Evolutionary conservation across 2,329 filamentous ascomycete species (phyloP).

Genomic region (Botrytis sinoallii): DNA sequence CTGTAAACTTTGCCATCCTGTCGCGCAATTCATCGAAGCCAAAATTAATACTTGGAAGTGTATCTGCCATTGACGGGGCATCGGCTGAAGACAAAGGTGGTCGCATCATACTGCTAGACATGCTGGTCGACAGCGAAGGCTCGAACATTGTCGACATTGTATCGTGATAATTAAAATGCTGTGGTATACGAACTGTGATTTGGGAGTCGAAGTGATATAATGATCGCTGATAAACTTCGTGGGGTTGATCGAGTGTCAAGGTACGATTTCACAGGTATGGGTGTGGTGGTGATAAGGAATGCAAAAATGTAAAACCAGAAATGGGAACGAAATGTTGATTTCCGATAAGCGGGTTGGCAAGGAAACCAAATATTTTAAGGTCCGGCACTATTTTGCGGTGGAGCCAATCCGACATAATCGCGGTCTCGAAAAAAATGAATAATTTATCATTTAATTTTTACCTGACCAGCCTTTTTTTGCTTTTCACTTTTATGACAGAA

Average conservation of each 20-base stretch:
- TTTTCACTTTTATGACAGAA: slow-evolving; percentile 3
- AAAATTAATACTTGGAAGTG: slow-evolving; percentile 87
- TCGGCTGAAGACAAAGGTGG: slow-evolving; percentile 51
- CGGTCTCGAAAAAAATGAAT: slow-evolving; percentile 6
- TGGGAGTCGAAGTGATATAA: background rate
- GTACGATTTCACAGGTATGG: background rate
- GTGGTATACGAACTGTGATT: background rate
- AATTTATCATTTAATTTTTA: slow-evolving; percentile 9
- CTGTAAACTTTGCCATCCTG: slow-evolving; percentile 90
- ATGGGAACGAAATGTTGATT: background rate
- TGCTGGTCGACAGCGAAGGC: slow-evolving; percentile 62
- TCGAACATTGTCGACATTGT: slow-evolving; percentile 64
- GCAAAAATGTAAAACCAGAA: background rate
- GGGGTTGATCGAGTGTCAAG: background rate
- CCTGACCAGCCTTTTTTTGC: background rate
- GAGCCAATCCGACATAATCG: background rate
- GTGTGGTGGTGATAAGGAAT: background rate
- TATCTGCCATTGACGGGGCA: slow-evolving; percentile 68
- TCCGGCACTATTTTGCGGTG: background rate
- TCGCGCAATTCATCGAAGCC: slow-evolving; percentile 94
- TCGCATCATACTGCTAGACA: slow-evolving; percentile 44
- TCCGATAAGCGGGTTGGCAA: slow-evolving; percentile 19
- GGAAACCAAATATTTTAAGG: slow-evolving; percentile 20
- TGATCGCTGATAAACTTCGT: background rate
- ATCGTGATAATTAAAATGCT: background rate